These are phyloP conservation scores for Malassezia restricta DNA, from an alignment of 1,284 basidiomycete genomes.

Conservation along the genomic window DNA sequence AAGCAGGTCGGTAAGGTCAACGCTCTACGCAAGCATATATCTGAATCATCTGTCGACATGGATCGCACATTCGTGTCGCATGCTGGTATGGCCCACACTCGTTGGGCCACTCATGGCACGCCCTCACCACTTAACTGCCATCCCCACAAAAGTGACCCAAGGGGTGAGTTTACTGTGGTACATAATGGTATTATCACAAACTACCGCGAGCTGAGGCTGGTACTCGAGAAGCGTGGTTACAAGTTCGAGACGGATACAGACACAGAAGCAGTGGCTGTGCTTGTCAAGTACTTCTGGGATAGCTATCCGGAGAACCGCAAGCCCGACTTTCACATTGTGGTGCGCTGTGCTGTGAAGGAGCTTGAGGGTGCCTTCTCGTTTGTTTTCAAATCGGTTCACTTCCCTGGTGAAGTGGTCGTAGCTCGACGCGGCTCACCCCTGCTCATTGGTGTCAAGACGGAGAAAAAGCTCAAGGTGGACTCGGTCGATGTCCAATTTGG, in stretches of 20 bases:
- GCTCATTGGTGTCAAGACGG: conserved; percentile 96
- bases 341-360: conserved; percentile 95
- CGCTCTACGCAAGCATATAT: conserved; percentile 81
- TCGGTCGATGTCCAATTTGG: conserved; percentile 85
- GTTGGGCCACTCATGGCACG: conserved; percentile 98
- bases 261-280: conserved; percentile 90
- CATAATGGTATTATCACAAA: conserved; percentile 99
- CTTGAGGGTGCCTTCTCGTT: conserved; percentile 99
- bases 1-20: conserved; percentile 98
- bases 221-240: conserved; percentile 91
- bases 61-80: conserved; percentile 72
- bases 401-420: conserved; percentile 88
- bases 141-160: conserved; percentile 75
- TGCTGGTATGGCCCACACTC: conserved; percentile 95
- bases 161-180: conserved; percentile 76
- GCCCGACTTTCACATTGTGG: conserved; percentile 74
- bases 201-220: conserved; percentile 71
- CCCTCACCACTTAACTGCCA: conserved; percentile 77
- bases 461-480: conserved; percentile 99
- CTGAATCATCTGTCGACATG: conserved; percentile 63
- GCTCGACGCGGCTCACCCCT: conserved; percentile 94
- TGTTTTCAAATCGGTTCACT: conserved; percentile 95
- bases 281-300: conserved; percentile 94
- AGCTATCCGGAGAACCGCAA: conserved; percentile 70
- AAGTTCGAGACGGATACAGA: conserved; percentile 92